Evolutionary conservation across 768 basidiomycete species (phyloP), one percentile per base, ranked within the genome.

Genomic region (Arthromyces matolae): DNA sequence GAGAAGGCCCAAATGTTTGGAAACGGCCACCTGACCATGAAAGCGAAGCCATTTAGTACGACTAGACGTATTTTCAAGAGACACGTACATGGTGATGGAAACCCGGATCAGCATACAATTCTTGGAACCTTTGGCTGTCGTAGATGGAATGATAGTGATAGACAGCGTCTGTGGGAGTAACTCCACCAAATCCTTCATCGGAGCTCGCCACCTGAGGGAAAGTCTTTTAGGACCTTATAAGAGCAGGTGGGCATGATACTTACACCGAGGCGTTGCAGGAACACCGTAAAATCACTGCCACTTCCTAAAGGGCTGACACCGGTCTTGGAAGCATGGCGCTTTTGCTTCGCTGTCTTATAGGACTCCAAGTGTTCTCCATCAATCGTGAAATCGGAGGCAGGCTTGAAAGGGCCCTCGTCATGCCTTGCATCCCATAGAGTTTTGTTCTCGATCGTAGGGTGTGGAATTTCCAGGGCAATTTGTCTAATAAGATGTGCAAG

Each of bases 211-310:
- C 65, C 73, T 65, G 53, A 42, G 23, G 16, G 32, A 12, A 8
- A 12, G 6, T 8, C 29, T 44, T 31, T 16, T 10, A 27, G 12
- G 32, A 49, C 16, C 13, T 8, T 20, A 31, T 5, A 19, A 33
- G 37, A 8, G 27, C 19, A 23, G 12, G 33, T 13, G 3, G n/a
- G 45, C 8, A 14, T 28, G 28, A 4, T 20, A 59, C 68, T 33
- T 58, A 73, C 73, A n/a, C 78, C 78, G 18, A 79, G 59, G 40
- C 83, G 73, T 64, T 97, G 91, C 57, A 98, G 67, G 71, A 97
- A 96, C 8, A 91, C 86, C 0, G 94, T 96, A 56, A 77, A 97
- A 65, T 97, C 95, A 49, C 89, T 91, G 20, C 91, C 91, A 42
- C 84, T 88, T 32, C 91, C 91, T n/a, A 93, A 68, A 13, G 88